Evolutionary conservation across 768 basidiomycete genomes (phyloP), one percentile per base, ranked within the genome.

Genomic region (Tricholoma bakamatsutake): DNA sequence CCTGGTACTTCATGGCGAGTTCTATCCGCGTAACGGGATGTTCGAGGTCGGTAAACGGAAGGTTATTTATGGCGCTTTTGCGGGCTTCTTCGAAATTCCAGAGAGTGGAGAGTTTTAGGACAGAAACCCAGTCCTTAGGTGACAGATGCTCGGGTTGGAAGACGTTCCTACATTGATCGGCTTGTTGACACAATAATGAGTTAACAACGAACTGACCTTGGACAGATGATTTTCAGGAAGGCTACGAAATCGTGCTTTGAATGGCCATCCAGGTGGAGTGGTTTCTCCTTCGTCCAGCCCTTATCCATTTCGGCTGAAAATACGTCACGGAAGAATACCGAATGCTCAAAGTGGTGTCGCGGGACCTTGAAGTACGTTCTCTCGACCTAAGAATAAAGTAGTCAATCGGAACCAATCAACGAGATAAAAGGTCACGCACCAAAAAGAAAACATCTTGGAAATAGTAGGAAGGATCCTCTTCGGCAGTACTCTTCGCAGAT

Each of bases 301-400:
- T 75, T 69, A 5, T 56, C 57, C 31, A 50, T 5, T 4, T 57
- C 31, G 31, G n/a, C 53, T 69, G 72, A 5, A 74, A 76, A 72
- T 61, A 72, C 67, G 8, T 68, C 53, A 9, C 59, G 59, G 59
- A 76, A 74, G 1, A 75, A 64, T 3, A 66, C 64, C 0, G 74
- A 76, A 40, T 64, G 61, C 31, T 65, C 59, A 28, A 78, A 70
- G 24, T 68, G 64, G n/a, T 65, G 62, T 12, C 67, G 65, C 13
- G 74, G 75, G 10, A 76, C 62, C 54, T 72, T 72, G 66, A 75
- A 77, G 21, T 73, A 54, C 11, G 59, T 60, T 40, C 68, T 65
- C 46, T 76, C 76, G 28, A 74, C 75, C 75, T 76, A 10, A 4
- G 18, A 7, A 2, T 7, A 5, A 9, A 8, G 6, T 42, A 17